A percentile compares a stretch with the other conserved stretches of the same genome.
Conservation (phyloP, 768 basidiomycete genomes). For the Auricularia sp. region DNA sequence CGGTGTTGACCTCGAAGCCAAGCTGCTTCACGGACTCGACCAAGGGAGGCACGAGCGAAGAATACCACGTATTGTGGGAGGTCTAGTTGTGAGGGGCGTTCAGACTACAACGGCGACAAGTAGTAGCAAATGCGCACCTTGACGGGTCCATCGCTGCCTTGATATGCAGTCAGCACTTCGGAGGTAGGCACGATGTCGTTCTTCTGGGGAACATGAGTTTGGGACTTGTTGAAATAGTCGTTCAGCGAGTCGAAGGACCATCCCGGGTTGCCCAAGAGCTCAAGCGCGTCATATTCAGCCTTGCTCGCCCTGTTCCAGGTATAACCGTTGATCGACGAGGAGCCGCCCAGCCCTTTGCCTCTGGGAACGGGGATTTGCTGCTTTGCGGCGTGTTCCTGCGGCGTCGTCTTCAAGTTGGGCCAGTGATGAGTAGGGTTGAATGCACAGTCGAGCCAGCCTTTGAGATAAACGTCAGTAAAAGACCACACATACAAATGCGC, state of each 20-base stretch:
- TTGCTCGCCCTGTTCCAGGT: constrained; percentile 8
- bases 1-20: not conserved
- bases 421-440: no score
- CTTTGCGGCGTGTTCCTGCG: constrained; percentile 2
- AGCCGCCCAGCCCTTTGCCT: constrained; percentile 11
- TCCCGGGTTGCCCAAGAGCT: not conserved
- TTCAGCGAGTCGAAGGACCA: constrained; percentile 16
- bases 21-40: not conserved
- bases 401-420: not conserved
- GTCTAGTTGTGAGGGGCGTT: not conserved
- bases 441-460: no score
- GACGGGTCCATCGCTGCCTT: not conserved
- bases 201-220: constrained; percentile 22
- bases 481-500: no score
- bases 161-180: not conserved
- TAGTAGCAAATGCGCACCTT: not conserved
- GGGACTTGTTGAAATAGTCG: constrained; percentile 18
- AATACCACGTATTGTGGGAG: constrained; percentile 7
- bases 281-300: constrained; percentile 17
- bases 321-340: constrained; percentile 15
- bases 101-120: no score
- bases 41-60: constrained; percentile 1
- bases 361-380: constrained; percentile 13
- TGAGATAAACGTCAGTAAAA: no score
- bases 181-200: constrained; percentile 14